Base-by-base conservation (phyloP, 2,329 filamentous ascomycete genomes). In the Microsporum canis region DNA sequence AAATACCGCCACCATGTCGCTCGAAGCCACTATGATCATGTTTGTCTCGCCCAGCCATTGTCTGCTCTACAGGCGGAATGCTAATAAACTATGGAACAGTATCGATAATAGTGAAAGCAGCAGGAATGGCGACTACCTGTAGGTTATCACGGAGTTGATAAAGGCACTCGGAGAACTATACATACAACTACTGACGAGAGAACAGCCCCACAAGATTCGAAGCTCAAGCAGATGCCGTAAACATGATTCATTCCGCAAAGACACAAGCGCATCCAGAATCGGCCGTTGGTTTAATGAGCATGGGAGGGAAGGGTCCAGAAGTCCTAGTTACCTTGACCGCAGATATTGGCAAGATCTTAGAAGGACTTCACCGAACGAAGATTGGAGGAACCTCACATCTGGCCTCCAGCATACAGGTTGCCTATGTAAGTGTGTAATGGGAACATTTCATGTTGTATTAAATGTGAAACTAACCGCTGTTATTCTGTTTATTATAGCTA, bases 11-110 rank as follows among this genome's bases (percentile, higher is more conserved):
- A 91, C 82, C 72, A 99, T 99, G 94, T 89, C 87, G 78, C 87
- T 99, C 77, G 94, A 99, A 86, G 95, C 94, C 79, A 95, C 95
- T 65, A 97, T 99, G 91, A 89, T 99, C 76, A 87, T 97, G 82
- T 77, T 65, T 61, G 75, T 73, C 65, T 33, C 36, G 36, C 58
- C n/a, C n/a, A 33, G 31, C 12, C 43, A 33, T 61, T 63, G n/a
- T 10, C 59, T 61, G 60, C 68, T 69, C 17, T 65, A 71, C 66
- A 7, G 39, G 8, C 17, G 34, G 17, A 10, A 57, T 57, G 55
- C 55, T 57, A 57, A 57, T 36, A n/a, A 43, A 59, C 61, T 59
- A 65, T 60, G 34, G 23, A 62, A 63, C 68, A 86, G 84, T 75
- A 90, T 97, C 71, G 94, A 99, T 83, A 99, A 97, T 82, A 96